Evolutionary conservation across 2,329 filamentous ascomycete genomes (phyloP), one percentile per base, ranked within the genome.

Genomic region (Mycogone perniciosa): DNA sequence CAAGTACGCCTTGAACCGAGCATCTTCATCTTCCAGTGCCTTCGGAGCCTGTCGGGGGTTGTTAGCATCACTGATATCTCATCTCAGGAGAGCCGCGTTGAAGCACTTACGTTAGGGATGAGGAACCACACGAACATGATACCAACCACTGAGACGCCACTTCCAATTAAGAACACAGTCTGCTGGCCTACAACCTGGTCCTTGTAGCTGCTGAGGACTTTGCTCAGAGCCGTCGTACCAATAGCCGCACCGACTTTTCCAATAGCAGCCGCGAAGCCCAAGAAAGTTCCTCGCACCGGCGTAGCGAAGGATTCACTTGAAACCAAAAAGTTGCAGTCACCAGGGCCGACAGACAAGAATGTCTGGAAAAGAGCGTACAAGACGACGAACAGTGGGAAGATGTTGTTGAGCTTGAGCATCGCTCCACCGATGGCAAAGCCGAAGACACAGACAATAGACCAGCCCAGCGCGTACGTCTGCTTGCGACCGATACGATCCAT

Each of bases 181-280:
- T 61, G 61, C 4, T 62, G 55, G 0, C 61, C 62, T 40, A 59
- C 60, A 13, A 60, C 27, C 0, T 52, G 40, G 26, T 62, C 54
- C 2, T 54, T 45, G 10, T 60, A 61, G 0, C 51, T 55, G 33
- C 59, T 54, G 30, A 60, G 55, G 9, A 57, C 55, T 3, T 57
- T 54, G 4, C 47, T 57, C 30, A 57, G 56, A 11, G 59, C 56
- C 30, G 60, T 60, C 1, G 74, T 78, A 0, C 75, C 76, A 6
- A 79, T 62, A 0, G 75, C 76, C 0, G 75, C 76, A 0, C 76
- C 76, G 0, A 73, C 70, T 56, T 79, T 78, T 0, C 76, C 76
- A 8, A 78, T 59, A 0, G 74, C 76, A 0, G 75, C 75, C 1
- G 73, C 73, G 7, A 77, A 60, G 0, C 75, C 75, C 33, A 76